Percentiles rank a stretch among this genome's conserved stretches.
Conservation (phyloP, 805 yeast species). For the Ogataea zsoltii region DNA sequence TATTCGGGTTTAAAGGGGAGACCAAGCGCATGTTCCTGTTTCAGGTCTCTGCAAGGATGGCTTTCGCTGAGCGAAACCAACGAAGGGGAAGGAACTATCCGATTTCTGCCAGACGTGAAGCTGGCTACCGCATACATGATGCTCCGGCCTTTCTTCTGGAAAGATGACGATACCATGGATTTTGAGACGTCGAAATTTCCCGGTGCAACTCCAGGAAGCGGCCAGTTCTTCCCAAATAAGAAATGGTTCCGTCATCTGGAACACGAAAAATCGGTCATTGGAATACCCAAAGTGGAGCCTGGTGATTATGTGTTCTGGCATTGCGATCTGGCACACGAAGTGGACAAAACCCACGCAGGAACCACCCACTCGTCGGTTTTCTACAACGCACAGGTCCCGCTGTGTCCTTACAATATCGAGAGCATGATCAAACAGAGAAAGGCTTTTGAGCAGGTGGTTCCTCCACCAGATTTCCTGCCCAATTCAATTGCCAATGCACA, state of each 20-base stretch:
- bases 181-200: conserved; percentile 37
- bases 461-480: conserved; percentile 20
- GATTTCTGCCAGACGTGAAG: conserved; percentile 39
- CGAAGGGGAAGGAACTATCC: conserved; percentile 41
- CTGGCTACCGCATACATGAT: conserved; percentile 40
- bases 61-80: conserved; percentile 38
- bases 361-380: conserved; percentile 38
- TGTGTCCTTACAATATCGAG: conserved; percentile 20
- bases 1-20: conserved; percentile 25
- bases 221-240: conserved; percentile 32
- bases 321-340: conserved; percentile 42
- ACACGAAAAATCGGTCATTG: conserved; percentile 32
- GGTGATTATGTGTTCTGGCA: conserved; percentile 49
- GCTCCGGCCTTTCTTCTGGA: conserved; percentile 41
- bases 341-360: conserved; percentile 40
- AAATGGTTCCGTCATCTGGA: conserved; percentile 37
- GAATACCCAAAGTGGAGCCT: conserved; percentile 40
- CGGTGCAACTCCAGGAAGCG: conserved; percentile 40
- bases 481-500: background rate
- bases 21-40: conserved; percentile 25
- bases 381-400: conserved; percentile 39
- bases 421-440: conserved; percentile 5
- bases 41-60: conserved; percentile 49
- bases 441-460: conserved; percentile 7
- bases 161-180: conserved; percentile 31